Evolutionary conservation across 148 eudicot species (phyloP), one percentile per base, ranked within the genome.

Genomic region (Salicornia ramosissima): DNA sequence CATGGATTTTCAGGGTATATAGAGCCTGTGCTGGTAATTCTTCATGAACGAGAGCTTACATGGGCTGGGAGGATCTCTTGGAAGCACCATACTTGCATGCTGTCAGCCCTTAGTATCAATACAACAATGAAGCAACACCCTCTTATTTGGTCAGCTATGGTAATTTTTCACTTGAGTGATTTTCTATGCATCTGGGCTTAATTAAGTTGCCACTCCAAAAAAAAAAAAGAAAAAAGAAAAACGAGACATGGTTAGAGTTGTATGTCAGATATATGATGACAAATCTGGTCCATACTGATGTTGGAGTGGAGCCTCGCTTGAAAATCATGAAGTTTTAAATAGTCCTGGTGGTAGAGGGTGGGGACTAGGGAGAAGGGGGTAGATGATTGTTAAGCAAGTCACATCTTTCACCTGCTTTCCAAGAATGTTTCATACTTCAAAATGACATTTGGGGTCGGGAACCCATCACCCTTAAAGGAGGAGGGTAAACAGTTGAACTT

Each of bases 121-220:
- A 90, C 98, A 61, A 87, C 88, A 47, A 83, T 86, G 81, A 93
- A 87, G 83, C 96, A 93, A 78, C 96, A 93, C 76, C 96, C 98
- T 51, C 87, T 93, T 71, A 93, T 93, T 73, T 93, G 98, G 98
- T 90, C 98, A 70, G 96, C 96, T 56, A 72, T 69, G 79, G 98
- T 93, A 84, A 75, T 87, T 81, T 50, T 59, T 46, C 29, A 62
- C 40, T 73, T 36, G 28, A 25, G 36, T 5, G 45, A 33, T 39
- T 45, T 58, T 11, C 50, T 49, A 67, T 21, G 53, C 25, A 71
- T 40, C 30, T 22, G 55, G 26, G 46, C 10, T 62, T 51, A 43
- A 69, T 19, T 62, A 8, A 36, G 46, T 52, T 36, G 39, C 47
- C 15, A 21, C 21, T 16, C 2, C 50, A 31, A 50, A 19, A 36